Percentiles rank a stretch among this genome's conserved stretches.
Conservation (phyloP, 176 grass and related monocot species). For the Lolium rigidum region DNA sequence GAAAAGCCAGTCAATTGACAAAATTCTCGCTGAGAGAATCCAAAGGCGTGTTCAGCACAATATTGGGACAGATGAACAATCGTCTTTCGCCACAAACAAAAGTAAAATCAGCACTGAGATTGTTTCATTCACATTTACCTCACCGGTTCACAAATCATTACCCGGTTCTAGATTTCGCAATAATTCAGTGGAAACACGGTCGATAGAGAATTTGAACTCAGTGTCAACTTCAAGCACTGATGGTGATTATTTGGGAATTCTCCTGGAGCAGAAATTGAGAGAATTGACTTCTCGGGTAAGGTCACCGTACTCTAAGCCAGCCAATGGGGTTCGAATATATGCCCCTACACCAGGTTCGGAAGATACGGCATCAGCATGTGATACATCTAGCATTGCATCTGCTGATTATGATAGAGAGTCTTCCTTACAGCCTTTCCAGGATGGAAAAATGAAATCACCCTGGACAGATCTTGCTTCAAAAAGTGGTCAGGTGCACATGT, state of each 20-base stretch:
- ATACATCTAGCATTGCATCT: slow-evolving; percentile 59
- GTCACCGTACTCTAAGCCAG: slow-evolving; percentile 64
- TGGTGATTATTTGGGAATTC: slow-evolving; percentile 82
- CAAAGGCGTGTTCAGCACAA: slow-evolving; percentile 74
- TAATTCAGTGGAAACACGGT: slow-evolving; percentile 41
- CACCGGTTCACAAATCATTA: slow-evolving; percentile 74
- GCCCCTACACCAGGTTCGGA: slow-evolving; percentile 36
- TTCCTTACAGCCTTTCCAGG: slow-evolving; percentile 45
- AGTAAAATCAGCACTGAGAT: slow-evolving; percentile 74
- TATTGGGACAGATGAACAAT: slow-evolving; percentile 70
- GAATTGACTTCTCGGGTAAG: slow-evolving; percentile 65
- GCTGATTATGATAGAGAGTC: slow-evolving; percentile 58
- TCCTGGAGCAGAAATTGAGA: slow-evolving; percentile 89
- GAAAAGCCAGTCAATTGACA: slow-evolving; percentile 51
- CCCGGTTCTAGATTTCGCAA: slow-evolving; percentile 38
- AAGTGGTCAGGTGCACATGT: slow-evolving; percentile 52
- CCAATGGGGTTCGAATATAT: slow-evolving; percentile 40
- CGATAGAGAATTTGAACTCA: slow-evolving; percentile 27
- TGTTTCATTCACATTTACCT: slow-evolving; percentile 96
- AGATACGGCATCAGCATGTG: slow-evolving; percentile 47
- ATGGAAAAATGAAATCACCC: slow-evolving; percentile 42
- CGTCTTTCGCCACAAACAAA: slow-evolving; percentile 49
- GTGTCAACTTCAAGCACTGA: slow-evolving; percentile 48
- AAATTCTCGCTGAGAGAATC: slow-evolving; percentile 51
- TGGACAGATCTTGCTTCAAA: slow-evolving; percentile 30